These are phyloP conservation scores for Populus hybrid DNA, from an alignment of 441 rosid species.

Conservation along the genomic window DNA sequence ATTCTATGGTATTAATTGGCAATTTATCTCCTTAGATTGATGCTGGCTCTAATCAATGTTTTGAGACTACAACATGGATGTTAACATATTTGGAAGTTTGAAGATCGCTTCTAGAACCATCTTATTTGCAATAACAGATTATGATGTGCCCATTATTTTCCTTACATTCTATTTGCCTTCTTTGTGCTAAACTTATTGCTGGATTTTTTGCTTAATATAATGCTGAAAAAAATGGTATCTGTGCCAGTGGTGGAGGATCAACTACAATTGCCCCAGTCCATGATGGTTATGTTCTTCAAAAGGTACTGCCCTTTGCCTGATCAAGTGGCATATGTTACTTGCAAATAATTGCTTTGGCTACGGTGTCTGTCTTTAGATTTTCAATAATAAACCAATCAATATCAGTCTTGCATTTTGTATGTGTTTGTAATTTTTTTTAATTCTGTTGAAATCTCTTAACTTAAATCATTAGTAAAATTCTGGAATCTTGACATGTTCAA, in stretches of 20 bases:
- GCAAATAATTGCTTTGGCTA: neutral
- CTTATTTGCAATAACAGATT: neutral
- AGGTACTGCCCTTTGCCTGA: conserved; percentile 44
- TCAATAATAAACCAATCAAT: neutral
- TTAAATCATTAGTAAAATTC: neutral
- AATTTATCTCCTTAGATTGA: neutral
- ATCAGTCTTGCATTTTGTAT: too few relatives aligned
- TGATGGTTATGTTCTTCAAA: conserved; percentile 98
- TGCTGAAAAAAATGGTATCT: conserved; percentile 3
- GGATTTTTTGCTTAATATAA: neutral
- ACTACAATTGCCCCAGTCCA: conserved; percentile 95
- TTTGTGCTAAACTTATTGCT: neutral
- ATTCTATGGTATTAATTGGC: neutral
- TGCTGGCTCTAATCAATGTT: neutral
- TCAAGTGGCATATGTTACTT: neutral
- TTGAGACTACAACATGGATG: neutral
- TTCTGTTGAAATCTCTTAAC: neutral
- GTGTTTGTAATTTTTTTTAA: neutral
- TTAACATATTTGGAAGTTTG: neutral
- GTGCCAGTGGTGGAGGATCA: conserved; percentile 96
- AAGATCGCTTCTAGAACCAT: neutral
- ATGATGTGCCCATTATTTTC: neutral
- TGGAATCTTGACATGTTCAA: neutral
- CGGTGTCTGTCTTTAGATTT: neutral
- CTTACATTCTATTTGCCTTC: neutral